phyloP scores from a whole-genome alignment of 441 rosid species.

The Pelargonium cotyledonis region DNA sequence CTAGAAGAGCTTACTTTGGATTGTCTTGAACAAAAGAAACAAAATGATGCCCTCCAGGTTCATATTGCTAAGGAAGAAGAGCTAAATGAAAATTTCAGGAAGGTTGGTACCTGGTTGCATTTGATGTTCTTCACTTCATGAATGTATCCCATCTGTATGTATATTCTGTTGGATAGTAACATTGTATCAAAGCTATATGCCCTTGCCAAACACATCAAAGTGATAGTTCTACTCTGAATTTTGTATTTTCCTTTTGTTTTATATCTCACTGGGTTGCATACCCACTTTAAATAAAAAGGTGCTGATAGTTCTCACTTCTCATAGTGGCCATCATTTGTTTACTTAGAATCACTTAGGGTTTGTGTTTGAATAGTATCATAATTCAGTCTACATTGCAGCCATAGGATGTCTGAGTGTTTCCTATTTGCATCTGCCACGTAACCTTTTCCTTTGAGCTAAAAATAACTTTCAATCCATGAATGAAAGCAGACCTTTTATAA shows the following conservation, averaged over 20 bases:
- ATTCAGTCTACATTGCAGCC: too few species aligned
- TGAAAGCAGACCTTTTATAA: too few species aligned
- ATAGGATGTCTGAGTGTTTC: too few species aligned
- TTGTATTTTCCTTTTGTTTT: background rate
- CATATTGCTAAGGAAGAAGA: slow-evolving; percentile 56
- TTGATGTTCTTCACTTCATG: background rate
- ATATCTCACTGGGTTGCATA: background rate
- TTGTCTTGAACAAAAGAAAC: slow-evolving; percentile 53
- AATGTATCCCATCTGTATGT: background rate
- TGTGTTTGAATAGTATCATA: too few species aligned
- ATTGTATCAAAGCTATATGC: background rate
- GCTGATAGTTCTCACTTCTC: background rate
- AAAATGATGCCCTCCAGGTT: slow-evolving; percentile 48
- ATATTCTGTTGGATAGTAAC: background rate
- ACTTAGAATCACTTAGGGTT: too few species aligned
- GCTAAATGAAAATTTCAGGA: slow-evolving; percentile 46
- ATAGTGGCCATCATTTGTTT: too few species aligned
- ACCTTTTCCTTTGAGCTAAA: too few species aligned
- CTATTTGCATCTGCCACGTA: too few species aligned
- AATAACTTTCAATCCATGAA: too few species aligned
- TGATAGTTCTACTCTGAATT: background rate
- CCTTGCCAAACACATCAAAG: background rate
- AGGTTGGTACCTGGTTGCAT: slow-evolving; percentile 37
- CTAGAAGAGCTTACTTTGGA: slow-evolving; percentile 63
- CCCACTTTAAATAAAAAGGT: background rate